phyloP scores from a whole-genome alignment of 495 filamentous ascomycete species.

The Xylaria flabelliformis region DNA sequence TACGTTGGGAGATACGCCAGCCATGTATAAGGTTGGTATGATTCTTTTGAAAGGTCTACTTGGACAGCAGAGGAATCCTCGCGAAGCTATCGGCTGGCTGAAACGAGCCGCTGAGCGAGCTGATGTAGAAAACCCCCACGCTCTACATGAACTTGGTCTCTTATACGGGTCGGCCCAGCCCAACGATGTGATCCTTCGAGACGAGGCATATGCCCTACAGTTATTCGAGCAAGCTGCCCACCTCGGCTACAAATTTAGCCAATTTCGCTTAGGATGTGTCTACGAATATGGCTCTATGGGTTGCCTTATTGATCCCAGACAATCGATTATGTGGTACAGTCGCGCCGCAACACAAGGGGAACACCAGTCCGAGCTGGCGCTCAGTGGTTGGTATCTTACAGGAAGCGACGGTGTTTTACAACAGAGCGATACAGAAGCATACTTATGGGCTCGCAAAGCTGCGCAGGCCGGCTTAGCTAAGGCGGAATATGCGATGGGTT shows the following conservation, averaged over 20 bases:
- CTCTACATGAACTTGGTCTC: conserved; percentile 88
- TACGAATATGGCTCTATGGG: conserved; percentile 91
- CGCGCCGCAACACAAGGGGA: conserved; percentile 91
- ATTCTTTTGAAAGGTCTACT: conserved; percentile 93
- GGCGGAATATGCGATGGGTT: conserved; percentile 97
- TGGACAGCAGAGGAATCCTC: conserved; percentile 81
- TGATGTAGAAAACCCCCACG: conserved; percentile 90
- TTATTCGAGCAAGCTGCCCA: conserved; percentile 89
- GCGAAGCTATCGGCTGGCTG: conserved; percentile 87
- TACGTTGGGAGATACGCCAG: conserved; percentile 84
- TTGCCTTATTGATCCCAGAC: conserved; percentile 78
- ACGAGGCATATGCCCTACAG: conserved; percentile 76
- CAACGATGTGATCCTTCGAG: conserved; percentile 75
- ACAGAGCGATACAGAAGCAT: conserved; percentile 95
- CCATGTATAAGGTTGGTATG: conserved; percentile 99
- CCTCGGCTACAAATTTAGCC: conserved; percentile 92
- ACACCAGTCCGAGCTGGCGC: conserved; percentile 89
- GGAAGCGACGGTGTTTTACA: conserved; percentile 85
- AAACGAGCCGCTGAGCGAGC: conserved; percentile 91
- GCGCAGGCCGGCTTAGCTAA: conserved; percentile 84
- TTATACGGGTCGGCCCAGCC: conserved; percentile 76
- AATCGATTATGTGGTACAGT: conserved; percentile 92
- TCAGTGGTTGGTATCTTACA: conserved; percentile 96
- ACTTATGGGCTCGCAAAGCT: conserved; percentile 95
- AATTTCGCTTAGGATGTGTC: conserved; percentile 84